Evolutionary conservation across 176 grass and related monocot genomes (phyloP), one percentile per base, ranked within the genome.

Genomic region (Olyra latifolia): DNA sequence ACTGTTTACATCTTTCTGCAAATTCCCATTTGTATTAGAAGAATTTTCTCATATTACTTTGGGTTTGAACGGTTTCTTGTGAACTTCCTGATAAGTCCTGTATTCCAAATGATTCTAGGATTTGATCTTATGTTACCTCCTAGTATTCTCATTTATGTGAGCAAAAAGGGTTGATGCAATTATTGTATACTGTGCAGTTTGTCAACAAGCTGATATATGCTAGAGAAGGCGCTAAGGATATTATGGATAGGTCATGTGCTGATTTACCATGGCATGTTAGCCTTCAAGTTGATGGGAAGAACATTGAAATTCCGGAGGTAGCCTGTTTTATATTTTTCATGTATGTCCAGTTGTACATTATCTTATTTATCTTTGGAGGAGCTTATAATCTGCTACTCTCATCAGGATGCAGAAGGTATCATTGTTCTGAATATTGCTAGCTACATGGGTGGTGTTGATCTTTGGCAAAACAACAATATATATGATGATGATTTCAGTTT

Each of bases 371-470:
- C 40, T 62, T 64, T 57, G 66, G 50, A 66, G 28, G 20, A 13
- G 17, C 27, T 78, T 85, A 50, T 88, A 86, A 81, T 85, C 24
- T 74, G 52, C 75, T 69, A 44, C 74, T 72, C 28, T 61, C 72
- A 82, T 79, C 85, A 98, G 95, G 88, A 98, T 87, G 85, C 95
- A 24, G 95, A 98, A 92, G 95, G 95, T 52, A 85, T 98, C 64
- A 86, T 98, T 83, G 85, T 98, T 74, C 79, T 98, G 80, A 98
- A 98, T 74, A 98, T 98, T 20, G 43, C 85, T 67, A 98, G 91
- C 83, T 98, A 98, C 86, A 98, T 98, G 95, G 95, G 95, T 55
- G 95, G 95, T 14, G 95, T 98, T 60, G 95, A 98, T 86, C 87
- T 98, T 69, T 98, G 95, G 92, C 80, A 92, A 91, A 94, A 92